Evolutionary conservation across 2,329 filamentous ascomycete genomes (phyloP).

Genomic region (Nannizziopsis arthrosporioides): DNA sequence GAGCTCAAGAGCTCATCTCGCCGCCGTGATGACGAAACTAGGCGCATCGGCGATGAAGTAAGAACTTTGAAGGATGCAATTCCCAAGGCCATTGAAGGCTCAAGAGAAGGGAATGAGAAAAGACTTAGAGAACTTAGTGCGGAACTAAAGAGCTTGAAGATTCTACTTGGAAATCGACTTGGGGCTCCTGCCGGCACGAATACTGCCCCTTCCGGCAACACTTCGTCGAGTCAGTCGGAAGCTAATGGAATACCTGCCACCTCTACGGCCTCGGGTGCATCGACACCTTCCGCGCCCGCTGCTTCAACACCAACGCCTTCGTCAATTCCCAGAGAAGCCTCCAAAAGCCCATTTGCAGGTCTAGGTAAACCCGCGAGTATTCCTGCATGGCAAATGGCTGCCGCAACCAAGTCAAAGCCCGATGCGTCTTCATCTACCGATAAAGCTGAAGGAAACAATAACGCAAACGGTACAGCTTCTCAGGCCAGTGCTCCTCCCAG

Average conservation of each 20-base stretch:
- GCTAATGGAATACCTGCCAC: slow-evolving; percentile 21
- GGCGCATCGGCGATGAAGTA: slow-evolving; percentile 77
- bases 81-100: slow-evolving; percentile 75
- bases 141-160: slow-evolving; percentile 87
- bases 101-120: slow-evolving; percentile 71
- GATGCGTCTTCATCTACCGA: slow-evolving; percentile 20
- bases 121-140: slow-evolving; percentile 72
- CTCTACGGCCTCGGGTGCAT: slow-evolving; percentile 16
- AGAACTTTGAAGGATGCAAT: slow-evolving; percentile 70
- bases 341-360: slow-evolving; percentile 39
- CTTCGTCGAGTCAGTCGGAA: slow-evolving; percentile 18
- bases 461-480: neutral
- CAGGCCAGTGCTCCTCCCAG: neutral
- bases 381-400: slow-evolving; percentile 68
- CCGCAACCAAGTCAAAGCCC: slow-evolving; percentile 42
- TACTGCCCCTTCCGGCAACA: slow-evolving; percentile 19
- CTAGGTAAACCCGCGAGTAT: slow-evolving; percentile 53
- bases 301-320: slow-evolving; percentile 19
- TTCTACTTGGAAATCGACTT: slow-evolving; percentile 59
- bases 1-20: slow-evolving; percentile 73
- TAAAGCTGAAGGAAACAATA: slow-evolving; percentile 17
- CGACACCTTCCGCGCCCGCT: slow-evolving; percentile 19
- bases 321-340: slow-evolving; percentile 22
- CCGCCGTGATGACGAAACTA: slow-evolving; percentile 75
- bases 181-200: slow-evolving; percentile 27